Evolutionary conservation across 2,329 filamentous ascomycete genomes (phyloP).

Genomic region (Aspergillus pseudoglaucus): DNA sequence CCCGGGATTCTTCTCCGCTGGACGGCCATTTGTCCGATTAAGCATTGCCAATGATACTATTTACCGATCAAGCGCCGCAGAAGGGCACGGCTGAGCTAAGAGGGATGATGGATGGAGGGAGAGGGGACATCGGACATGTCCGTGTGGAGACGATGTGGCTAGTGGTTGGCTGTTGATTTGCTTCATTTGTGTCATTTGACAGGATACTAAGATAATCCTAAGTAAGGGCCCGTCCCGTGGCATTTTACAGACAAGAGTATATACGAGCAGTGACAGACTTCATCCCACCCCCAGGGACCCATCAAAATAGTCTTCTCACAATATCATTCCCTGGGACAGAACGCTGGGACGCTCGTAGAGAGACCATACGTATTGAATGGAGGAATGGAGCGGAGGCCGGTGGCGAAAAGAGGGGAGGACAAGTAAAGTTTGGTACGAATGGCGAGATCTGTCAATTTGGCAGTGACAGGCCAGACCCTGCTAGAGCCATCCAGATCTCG

Average conservation of each 20-base stretch:
- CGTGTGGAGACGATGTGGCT: neutral
- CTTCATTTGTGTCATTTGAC: neutral
- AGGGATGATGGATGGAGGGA: neutral
- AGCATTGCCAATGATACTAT: no score
- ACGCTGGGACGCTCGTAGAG: neutral
- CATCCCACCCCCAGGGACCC: neutral
- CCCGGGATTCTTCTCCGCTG: no score
- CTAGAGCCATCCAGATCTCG: neutral
- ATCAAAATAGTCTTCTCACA: neutral
- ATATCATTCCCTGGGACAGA: neutral
- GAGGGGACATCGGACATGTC: neutral
- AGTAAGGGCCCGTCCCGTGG: no score
- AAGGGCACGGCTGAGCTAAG: neutral
- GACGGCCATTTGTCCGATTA: no score
- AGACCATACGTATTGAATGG: neutral
- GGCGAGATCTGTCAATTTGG: neutral
- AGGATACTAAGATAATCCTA: neutral
- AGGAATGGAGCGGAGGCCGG: neutral
- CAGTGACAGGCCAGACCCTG: neutral
- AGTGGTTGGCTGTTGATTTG: neutral
- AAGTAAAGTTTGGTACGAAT: neutral
- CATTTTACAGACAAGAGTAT: no score
- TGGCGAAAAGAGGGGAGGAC: neutral
- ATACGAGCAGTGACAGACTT: no score
- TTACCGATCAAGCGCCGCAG: neutral